Evolutionary conservation across 345 rosid genomes (phyloP).

Genomic region (Sisymbrium altissimum): DNA sequence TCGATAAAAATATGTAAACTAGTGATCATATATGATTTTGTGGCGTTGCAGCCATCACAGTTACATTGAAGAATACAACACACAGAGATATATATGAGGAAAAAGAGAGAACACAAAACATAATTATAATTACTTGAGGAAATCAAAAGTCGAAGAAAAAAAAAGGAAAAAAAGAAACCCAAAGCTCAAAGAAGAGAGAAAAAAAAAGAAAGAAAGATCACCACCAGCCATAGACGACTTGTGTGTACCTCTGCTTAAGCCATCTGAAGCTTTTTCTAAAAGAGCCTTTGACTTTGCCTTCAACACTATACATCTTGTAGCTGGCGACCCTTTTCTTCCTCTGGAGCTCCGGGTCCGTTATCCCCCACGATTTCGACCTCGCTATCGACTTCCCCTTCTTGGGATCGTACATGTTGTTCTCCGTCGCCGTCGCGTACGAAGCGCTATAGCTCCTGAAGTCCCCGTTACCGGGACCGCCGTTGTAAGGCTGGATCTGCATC

Average conservation of each 20-base stretch:
- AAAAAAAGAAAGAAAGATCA: conserved; percentile 40
- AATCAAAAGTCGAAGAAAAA: conserved; percentile 19
- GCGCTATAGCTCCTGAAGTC: conserved; percentile 66
- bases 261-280: conserved; percentile 83
- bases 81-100: background rate
- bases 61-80: conserved; percentile 29
- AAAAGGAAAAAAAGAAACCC: background rate
- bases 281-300: conserved; percentile 88
- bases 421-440: conserved; percentile 45
- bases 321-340: conserved; percentile 96
- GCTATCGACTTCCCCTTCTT: conserved; percentile 60
- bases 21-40: conserved; percentile 12
- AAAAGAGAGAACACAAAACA: background rate
- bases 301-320: conserved; percentile 80
- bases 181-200: background rate
- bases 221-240: conserved; percentile 80
- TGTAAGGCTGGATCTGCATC: conserved; percentile 64
- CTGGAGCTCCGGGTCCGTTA: conserved; percentile 74
- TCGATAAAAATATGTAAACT: background rate
- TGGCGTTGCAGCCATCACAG: conserved; percentile 2
- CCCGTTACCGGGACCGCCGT: conserved; percentile 41
- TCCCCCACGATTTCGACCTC: conserved; percentile 56
- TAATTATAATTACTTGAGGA: conserved; percentile 16
- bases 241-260: conserved; percentile 77
- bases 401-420: conserved; percentile 26